Percentiles rank a stretch among this genome's conserved stretches.
Conservation (phyloP, 306 rosid genomes). For the Hippophae rhamnoides region DNA sequence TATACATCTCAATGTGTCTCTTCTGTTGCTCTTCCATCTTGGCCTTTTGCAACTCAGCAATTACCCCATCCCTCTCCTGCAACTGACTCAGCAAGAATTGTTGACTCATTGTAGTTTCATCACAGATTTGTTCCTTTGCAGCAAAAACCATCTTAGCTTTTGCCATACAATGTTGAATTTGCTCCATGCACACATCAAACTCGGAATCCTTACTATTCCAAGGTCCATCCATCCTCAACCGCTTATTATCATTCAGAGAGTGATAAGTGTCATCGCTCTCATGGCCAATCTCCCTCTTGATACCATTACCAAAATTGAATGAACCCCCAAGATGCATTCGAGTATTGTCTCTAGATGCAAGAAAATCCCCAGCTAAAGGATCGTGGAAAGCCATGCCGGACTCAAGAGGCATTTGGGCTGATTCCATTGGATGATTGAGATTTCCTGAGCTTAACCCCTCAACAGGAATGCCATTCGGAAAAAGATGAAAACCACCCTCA, state of each 20-base stretch:
- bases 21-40: conserved; percentile 64
- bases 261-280: conserved; percentile 47
- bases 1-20: conserved; percentile 46
- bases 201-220: conserved; percentile 52
- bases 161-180: conserved; percentile 46
- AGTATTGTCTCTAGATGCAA: conserved; percentile 56
- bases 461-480: conserved; percentile 38
- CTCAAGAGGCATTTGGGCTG: conserved; percentile 33
- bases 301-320: conserved; percentile 35
- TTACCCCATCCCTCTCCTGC: conserved; percentile 48
- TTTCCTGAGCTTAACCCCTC: conserved; percentile 61
- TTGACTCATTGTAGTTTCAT: conserved; percentile 36
- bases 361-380: conserved; percentile 45
- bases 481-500: conserved; percentile 48
- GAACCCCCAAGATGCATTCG: conserved; percentile 41
- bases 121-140: conserved; percentile 48
- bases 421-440: conserved; percentile 51
- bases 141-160: conserved; percentile 57
- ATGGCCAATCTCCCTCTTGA: conserved; percentile 53
- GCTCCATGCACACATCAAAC: conserved; percentile 52
- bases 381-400: conserved; percentile 64
- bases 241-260: conserved; percentile 50
- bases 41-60: conserved; percentile 50
- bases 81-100: conserved; percentile 52
- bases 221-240: conserved; percentile 49